phyloP scores from a whole-genome alignment of 2,329 filamentous ascomycete genomes.

The Pseudocercospora crystallina region DNA sequence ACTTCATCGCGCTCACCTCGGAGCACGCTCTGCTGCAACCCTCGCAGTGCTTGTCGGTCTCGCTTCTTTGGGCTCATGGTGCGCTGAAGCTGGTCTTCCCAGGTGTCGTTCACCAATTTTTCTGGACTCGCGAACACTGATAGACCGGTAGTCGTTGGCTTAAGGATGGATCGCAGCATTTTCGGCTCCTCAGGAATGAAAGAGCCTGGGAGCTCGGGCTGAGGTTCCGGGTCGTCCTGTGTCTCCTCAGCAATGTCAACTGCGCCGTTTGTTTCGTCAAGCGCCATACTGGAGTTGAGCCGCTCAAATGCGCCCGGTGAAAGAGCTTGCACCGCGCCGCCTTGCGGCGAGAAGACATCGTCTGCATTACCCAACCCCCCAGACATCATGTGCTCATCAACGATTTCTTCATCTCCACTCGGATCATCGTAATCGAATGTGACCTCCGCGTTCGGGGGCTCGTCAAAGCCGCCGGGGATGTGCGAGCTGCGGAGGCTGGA shows the following conservation, averaged over 20 bases:
- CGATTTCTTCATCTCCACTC: constrained; percentile 36
- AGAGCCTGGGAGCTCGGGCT: constrained; percentile 75
- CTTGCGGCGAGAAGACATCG: constrained; percentile 27
- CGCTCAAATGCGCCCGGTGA: constrained; percentile 29
- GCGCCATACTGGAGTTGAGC: constrained; percentile 32
- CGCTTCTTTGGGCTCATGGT: constrained; percentile 94
- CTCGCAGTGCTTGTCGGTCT: constrained; percentile 71
- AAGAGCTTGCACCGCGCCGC: constrained; percentile 32
- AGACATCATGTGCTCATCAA: constrained; percentile 43
- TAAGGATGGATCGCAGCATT: constrained; percentile 52
- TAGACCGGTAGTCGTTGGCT: constrained; percentile 38
- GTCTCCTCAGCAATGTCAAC: constrained; percentile 59
- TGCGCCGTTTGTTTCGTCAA: constrained; percentile 44
- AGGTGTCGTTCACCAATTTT: constrained; percentile 69
- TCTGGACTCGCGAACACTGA: constrained; percentile 51
- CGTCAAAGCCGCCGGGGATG: constrained; percentile 80
- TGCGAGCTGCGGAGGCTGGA: constrained; percentile 20
- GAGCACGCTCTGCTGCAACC: constrained; percentile 60
- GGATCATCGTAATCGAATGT: constrained; percentile 55
- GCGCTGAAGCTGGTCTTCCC: constrained; percentile 89
- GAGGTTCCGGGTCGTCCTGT: constrained; percentile 56
- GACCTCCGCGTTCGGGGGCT: constrained; percentile 30
- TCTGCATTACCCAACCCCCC: constrained; percentile 24
- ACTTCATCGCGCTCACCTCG: constrained; percentile 37
- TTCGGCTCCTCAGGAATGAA: constrained; percentile 71